Evolutionary conservation across 2,329 filamentous ascomycete genomes (phyloP).

Genomic region (Xylariaceae sp.): DNA sequence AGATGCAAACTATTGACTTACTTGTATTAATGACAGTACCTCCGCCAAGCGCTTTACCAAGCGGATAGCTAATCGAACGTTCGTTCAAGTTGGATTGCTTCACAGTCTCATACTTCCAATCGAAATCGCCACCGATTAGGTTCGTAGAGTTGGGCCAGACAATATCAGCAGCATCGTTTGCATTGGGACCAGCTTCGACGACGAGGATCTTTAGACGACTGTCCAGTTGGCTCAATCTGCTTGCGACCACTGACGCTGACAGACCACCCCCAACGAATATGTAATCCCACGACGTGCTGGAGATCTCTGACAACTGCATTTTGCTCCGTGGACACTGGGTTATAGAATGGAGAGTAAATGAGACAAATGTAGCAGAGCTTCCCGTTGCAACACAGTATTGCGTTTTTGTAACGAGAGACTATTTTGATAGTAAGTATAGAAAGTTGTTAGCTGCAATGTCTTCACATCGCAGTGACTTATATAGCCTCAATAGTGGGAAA

Average conservation of each 20-base stretch:
- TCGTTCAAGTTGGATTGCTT: slow-evolving; percentile 23
- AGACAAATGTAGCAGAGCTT: too few relatives aligned
- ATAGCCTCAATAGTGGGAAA: too few relatives aligned
- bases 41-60: slow-evolving; percentile 37
- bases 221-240: slow-evolving; percentile 11
- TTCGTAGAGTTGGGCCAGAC: slow-evolving; percentile 21
- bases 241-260: slow-evolving; percentile 17
- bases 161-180: slow-evolving; percentile 15
- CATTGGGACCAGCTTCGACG: slow-evolving; percentile 34
- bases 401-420: too few relatives aligned
- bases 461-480: too few relatives aligned
- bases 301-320: too few relatives aligned
- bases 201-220: slow-evolving; percentile 28
- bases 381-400: too few relatives aligned
- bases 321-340: too few relatives aligned
- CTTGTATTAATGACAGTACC: slow-evolving; percentile 36
- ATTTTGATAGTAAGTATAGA: too few relatives aligned
- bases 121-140: slow-evolving; percentile 25
- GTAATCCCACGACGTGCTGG: slow-evolving; percentile 17
- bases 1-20: not conserved
- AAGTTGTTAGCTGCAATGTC: too few relatives aligned
- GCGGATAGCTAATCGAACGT: slow-evolving; percentile 17
- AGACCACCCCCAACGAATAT: slow-evolving; percentile 22
- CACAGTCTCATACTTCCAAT: slow-evolving; percentile 30
- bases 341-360: too few relatives aligned